Base-by-base conservation (phyloP, 1,284 basidiomycete species). In the Ceratobasidium sp. region DNA sequence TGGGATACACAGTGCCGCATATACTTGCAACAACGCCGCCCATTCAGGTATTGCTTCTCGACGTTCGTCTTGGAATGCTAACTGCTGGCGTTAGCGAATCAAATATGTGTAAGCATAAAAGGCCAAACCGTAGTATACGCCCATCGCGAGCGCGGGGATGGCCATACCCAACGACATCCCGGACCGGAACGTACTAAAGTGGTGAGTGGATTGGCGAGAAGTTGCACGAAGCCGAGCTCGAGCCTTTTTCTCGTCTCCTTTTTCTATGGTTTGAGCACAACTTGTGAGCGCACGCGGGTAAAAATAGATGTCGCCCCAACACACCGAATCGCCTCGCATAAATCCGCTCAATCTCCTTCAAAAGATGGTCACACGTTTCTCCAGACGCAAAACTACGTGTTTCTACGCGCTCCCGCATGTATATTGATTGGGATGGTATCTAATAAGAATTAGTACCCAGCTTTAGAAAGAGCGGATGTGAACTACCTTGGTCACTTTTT, bases 221-320 rank as follows among this genome's bases (percentile, higher is more conserved):
- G 88, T 88, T 2, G 89, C 88, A 23, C 95, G 90, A 41, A 99
- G 88, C 64, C 89, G 88, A 3, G 87, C 87, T 59, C 92, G 86
- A 0, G 97, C 96, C 78, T 88, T 90, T 85, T 97, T 98, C 81
- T 87, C 88, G 84, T 98, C 91, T 2, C 96, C 96, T 50, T 90
- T 89, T 81, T 93, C 96, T 96, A 73, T 81, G 64, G 81, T 80
- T 70, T 81, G 78, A 67, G 71, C 23, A 71, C 79, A 81, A 7
- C 80, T 76, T 5, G 38, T 55, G 44, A 70, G 69, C 66, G 62
- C 69, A 14, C 35, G 33, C 48, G 18, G 10, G 27, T n/a, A 12
- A 55, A 35, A 41, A 52, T 60, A 57, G 60, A n/a, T 14, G 55
- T 18, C 30, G 60, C 64, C 27, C 71, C 8, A 48, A 84, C 90